Conservation (phyloP, 2,329 filamentous ascomycete species). For the Colletotrichum sp. region DNA sequence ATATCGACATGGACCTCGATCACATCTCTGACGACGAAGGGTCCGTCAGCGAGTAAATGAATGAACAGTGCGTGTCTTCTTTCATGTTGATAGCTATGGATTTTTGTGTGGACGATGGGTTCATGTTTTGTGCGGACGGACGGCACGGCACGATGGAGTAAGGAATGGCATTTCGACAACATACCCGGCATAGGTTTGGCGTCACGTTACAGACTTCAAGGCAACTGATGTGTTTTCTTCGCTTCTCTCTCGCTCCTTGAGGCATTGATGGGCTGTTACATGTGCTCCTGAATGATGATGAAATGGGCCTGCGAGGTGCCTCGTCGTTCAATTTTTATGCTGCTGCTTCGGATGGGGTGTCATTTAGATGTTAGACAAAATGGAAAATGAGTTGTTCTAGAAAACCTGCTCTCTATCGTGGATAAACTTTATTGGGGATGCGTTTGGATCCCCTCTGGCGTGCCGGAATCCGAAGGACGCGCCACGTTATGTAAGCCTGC, state of each 20-base stretch:
- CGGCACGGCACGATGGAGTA: background rate
- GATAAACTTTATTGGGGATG: background rate
- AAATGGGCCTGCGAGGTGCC: background rate
- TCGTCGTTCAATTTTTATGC: background rate
- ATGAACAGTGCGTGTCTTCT: background rate
- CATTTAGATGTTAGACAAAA: conserved; percentile 4
- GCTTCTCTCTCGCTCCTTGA: background rate
- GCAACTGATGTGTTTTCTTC: conserved; percentile 1
- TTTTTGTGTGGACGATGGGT: background rate
- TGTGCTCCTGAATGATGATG: background rate
- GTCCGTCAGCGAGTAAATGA: conserved; percentile 15
- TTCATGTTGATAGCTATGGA: conserved; percentile 11
- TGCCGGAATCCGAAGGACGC: background rate
- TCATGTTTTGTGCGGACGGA: background rate
- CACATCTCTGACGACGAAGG: conserved; percentile 18
- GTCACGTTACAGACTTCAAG: conserved; percentile 18
- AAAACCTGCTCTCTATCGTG: background rate
- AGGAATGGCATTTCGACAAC: conserved; percentile 19
- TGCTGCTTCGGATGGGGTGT: background rate
- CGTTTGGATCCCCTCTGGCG: background rate
- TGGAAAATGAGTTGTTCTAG: background rate
- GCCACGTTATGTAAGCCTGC: conserved; percentile 4
- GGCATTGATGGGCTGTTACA: background rate
- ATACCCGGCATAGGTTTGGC: conserved; percentile 21
- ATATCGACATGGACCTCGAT: conserved; percentile 2